Evolutionary conservation across 2,329 filamentous ascomycete genomes (phyloP).

Genomic region (Aureobasidium mangrovei): DNA sequence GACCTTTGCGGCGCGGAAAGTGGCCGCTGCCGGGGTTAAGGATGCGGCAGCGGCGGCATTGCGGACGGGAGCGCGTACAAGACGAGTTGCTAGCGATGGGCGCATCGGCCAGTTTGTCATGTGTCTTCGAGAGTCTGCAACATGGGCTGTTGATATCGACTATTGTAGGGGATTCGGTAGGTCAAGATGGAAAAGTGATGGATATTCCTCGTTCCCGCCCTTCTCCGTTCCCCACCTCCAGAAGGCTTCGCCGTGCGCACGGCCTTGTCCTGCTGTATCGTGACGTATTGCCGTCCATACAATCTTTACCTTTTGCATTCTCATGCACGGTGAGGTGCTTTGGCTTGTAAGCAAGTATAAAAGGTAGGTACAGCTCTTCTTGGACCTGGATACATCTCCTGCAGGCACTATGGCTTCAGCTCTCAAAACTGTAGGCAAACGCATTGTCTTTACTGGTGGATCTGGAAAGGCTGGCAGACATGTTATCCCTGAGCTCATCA

Average conservation of each 20-base stretch:
- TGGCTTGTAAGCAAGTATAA: no score
- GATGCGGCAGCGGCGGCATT: slow-evolving; percentile 3
- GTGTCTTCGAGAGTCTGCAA: slow-evolving; percentile 15
- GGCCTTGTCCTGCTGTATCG: no score
- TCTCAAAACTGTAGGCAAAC: slow-evolving; percentile 25
- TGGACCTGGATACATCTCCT: no score
- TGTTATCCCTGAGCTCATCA: slow-evolving; percentile 45
- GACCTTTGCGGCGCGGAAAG: background rate
- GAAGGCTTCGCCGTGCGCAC: no score
- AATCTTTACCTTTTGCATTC: no score
- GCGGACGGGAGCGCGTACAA: slow-evolving; percentile 4
- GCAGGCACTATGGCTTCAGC: no score
- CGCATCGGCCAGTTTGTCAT: slow-evolving; percentile 22
- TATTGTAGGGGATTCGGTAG: background rate
- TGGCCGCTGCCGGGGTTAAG: background rate
- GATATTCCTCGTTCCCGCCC: no score
- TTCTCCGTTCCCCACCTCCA: no score
- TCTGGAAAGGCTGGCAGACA: slow-evolving; percentile 48
- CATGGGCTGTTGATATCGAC: background rate
- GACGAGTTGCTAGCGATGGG: slow-evolving; percentile 11
- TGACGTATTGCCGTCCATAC: no score
- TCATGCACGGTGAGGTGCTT: no score
- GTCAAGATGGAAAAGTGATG: background rate
- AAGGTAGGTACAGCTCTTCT: no score
- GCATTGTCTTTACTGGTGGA: slow-evolving; percentile 47